Conservation (phyloP, 169 alveolate genomes). For the Theileria parva region DNA sequence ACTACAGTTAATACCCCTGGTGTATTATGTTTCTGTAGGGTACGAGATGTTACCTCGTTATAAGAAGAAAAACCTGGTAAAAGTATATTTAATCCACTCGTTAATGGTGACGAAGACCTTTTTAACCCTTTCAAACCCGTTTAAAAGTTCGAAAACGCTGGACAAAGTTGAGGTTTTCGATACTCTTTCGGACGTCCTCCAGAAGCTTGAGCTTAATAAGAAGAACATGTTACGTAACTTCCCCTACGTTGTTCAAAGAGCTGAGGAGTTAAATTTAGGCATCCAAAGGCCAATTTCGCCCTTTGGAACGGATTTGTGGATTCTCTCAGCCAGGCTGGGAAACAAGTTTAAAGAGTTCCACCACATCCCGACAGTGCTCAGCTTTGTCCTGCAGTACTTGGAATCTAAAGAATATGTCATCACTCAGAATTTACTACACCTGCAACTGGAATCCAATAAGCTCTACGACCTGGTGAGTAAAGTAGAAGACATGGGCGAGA, state of each 20-base stretch:
- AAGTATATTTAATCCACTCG: conserved; percentile 73
- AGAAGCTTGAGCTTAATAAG: conserved; percentile 62
- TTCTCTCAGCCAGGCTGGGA: conserved; percentile 70
- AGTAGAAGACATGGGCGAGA: conserved; percentile 66
- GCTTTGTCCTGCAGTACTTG: conserved; percentile 41
- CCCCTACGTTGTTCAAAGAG: conserved; percentile 78
- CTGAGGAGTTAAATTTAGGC: conserved; percentile 72
- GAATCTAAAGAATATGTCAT: conserved; percentile 59
- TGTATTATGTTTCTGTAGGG: conserved; percentile 53
- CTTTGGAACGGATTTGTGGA: conserved; percentile 72
- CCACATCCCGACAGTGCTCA: conserved; percentile 71
- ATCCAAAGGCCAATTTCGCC: conserved; percentile 60
- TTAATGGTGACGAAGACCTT: conserved; percentile 67
- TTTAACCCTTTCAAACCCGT: conserved; percentile 65
- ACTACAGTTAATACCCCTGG: no score
- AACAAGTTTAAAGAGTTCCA: conserved; percentile 64
- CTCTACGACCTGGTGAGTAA: conserved; percentile 66
- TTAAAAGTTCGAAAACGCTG: conserved; percentile 61
- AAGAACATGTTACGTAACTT: conserved; percentile 60
- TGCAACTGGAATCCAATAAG: conserved; percentile 57
- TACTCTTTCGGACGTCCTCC: conserved; percentile 65
- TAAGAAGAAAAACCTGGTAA: conserved; percentile 66
- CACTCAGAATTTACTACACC: conserved; percentile 66
- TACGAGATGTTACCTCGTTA: conserved; percentile 72
- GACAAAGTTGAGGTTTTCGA: conserved; percentile 72